Evolutionary conservation across 2,329 filamentous ascomycete species (phyloP), one percentile per base, ranked within the genome.

Genomic region (Geosmithia putterillii): DNA sequence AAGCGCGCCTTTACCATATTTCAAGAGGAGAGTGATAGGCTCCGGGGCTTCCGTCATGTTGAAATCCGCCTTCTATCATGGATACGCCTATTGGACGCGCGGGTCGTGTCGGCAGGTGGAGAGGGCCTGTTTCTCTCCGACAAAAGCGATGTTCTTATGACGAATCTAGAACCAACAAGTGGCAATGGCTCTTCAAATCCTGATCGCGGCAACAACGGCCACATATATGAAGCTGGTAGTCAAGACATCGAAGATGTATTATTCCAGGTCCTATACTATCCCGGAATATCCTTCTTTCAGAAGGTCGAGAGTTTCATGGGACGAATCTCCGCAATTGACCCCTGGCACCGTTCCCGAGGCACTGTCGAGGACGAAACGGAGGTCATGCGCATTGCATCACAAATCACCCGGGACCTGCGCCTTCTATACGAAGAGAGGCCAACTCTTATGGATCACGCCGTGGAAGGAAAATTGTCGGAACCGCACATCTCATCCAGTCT

Each of bases 361-460:
- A 76, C 71, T 0, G 73, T 76, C 8, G 65, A 74, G 41, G 73
- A 76, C 50, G 71, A 76, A 55, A 74, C 69, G 2, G 72, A 77
- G 44, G 71, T 76, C 2, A 76, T 76, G 71, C 65, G 65, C 25
- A 63, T 71, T 39, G 73, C 66, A 1, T 63, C 69, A 2, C 57
- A 63, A 42, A 77, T 77, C 41, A 60, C 65, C 3, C 59, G 60
- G 14, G 72, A 77, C 50, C 56, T 76, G 7, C 62, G 67, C 17
- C 57, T 60, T 2, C 54, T 78, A 1, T 73, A 73, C 50, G 64
- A 67, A 2, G 60, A 68, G 28, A 62, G 72, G 2, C 74, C 73
- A 17, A 60, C 67, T 9, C 56, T 76, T 22, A 76, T 76, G 67
- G 71, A 77, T 49, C 67, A 70, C 54, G 73, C 73, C 7, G 63